Evolutionary conservation across 2,329 filamentous ascomycete genomes (phyloP), one percentile per base, ranked within the genome.

Genomic region (Diplodia sapinea): DNA sequence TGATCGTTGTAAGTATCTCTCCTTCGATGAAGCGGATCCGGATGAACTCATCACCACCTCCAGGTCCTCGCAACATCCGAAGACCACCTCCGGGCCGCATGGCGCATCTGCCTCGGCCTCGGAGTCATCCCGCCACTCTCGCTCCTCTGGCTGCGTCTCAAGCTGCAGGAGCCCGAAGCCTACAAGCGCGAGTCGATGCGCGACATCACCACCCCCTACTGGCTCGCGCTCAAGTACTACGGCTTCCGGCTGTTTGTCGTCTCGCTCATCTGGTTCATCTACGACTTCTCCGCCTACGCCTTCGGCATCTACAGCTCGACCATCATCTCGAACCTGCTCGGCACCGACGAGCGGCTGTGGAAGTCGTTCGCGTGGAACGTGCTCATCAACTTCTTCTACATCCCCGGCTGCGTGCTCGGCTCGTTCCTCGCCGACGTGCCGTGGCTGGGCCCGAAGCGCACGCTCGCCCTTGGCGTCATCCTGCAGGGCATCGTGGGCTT

Each of bases 351-450:
- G 0, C 85, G 89, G 0, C 81, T 97, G 1, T 94, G 92, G 74
- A 91, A 90, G 70, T 82, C 88, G 12, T 94, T 97, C 69, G 94
- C 93, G 50, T 97, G 93, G 93, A 93, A 92, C 75, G 93, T 91
- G 0, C 85, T 97, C 51, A 88, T 96, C 81, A 96, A 95, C 77
- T 82, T 93, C 70, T 97, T 97, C 79, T 96, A 96, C 78, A 85
- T 96, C 59, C 93, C 93, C 0, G 94, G 94, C 1, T 91, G 92
- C 29, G 83, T 94, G 64, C 79, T 91, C 3, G 94, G 94, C 23
- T 91, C 92, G 0, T 91, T 91, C 67, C 81, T 91, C 7, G 90
- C 88, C 31, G 94, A 97, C 79, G 20, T 77, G 12, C 75, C 75
- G 4, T 88, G 85, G 81, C 81, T 96, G 62, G 94, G 94, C 0